These are phyloP conservation scores for Haberlea rhodopensis DNA, from an alignment of 257 asterid species.

Conservation along the genomic window DNA sequence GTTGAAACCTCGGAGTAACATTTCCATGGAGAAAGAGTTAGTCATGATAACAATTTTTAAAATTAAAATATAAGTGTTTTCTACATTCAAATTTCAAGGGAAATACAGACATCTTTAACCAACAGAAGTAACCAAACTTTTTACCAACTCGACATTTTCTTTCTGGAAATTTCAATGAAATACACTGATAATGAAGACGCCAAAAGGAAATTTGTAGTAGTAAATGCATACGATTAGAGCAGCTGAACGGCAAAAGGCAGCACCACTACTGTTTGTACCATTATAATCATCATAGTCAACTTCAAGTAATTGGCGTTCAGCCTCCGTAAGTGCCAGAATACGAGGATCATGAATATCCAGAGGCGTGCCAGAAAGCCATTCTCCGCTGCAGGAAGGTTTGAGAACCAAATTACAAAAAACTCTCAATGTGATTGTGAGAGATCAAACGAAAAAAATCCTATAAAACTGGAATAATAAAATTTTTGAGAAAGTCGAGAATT, in stretches of 20 bases:
- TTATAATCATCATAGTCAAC: slow-evolving; percentile 84
- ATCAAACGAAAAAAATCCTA: too few species aligned
- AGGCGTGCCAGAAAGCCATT: slow-evolving; percentile 97
- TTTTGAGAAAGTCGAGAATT: not conserved
- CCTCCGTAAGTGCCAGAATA: slow-evolving; percentile 86
- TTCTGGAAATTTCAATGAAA: not conserved
- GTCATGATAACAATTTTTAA: too few species aligned
- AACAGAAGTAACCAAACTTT: not conserved
- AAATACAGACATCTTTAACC: not conserved
- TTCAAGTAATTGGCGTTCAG: slow-evolving; percentile 89
- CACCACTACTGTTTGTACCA: too few species aligned
- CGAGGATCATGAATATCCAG: slow-evolving; percentile 91
- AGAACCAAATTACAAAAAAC: slow-evolving; percentile 14
- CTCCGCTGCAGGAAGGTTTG: slow-evolving; percentile 54
- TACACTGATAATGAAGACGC: not conserved
- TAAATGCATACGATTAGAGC: slow-evolving; percentile 54
- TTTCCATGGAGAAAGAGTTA: too few species aligned
- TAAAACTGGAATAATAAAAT: too few species aligned
- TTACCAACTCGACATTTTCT: not conserved
- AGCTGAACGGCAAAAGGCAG: too few species aligned
- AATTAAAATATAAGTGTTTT: too few species aligned
- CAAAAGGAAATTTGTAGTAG: not conserved
- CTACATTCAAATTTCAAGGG: not conserved
- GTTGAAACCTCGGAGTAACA: too few species aligned
- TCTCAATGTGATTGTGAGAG: too few species aligned